Evolutionary conservation across 2,329 filamentous ascomycete genomes (phyloP).

Genomic region (Aspergillus viridinutans): DNA sequence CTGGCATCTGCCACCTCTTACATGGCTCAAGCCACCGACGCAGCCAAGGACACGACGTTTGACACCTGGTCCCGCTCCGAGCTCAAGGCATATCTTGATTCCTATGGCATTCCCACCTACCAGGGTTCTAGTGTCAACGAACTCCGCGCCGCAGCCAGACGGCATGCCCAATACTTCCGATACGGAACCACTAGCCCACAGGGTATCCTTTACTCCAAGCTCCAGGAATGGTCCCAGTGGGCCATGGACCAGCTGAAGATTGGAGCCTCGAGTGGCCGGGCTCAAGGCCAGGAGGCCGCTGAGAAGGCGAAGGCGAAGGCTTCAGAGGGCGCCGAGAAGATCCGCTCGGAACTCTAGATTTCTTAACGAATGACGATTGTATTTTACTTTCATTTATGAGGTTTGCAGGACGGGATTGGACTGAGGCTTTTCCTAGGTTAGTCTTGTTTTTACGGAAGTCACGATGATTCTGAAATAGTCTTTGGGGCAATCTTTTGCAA

Average conservation of each 20-base stretch:
- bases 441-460: background rate
- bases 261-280: conserved; percentile 45
- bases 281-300: conserved; percentile 47
- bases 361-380: background rate
- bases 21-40: conserved; percentile 60
- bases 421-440: background rate
- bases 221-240: conserved; percentile 48
- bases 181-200: conserved; percentile 67
- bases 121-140: conserved; percentile 67
- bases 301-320: conserved; percentile 42
- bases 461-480: background rate
- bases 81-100: conserved; percentile 74
- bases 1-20: conserved; percentile 68
- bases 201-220: conserved; percentile 62
- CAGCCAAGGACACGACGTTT: conserved; percentile 63
- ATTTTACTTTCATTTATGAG: background rate
- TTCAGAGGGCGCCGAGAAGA: conserved; percentile 48
- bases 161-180: conserved; percentile 70
- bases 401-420: background rate
- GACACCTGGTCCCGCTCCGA: conserved; percentile 69
- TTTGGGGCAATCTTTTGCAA: background rate
- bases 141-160: conserved; percentile 65
- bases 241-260: conserved; percentile 46
- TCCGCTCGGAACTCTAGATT: conserved; percentile 30
- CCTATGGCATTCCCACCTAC: conserved; percentile 66